These are phyloP conservation scores for Hordeum vulgare DNA, from an alignment of 176 grass and related monocot genomes.

Conservation along the genomic window DNA sequence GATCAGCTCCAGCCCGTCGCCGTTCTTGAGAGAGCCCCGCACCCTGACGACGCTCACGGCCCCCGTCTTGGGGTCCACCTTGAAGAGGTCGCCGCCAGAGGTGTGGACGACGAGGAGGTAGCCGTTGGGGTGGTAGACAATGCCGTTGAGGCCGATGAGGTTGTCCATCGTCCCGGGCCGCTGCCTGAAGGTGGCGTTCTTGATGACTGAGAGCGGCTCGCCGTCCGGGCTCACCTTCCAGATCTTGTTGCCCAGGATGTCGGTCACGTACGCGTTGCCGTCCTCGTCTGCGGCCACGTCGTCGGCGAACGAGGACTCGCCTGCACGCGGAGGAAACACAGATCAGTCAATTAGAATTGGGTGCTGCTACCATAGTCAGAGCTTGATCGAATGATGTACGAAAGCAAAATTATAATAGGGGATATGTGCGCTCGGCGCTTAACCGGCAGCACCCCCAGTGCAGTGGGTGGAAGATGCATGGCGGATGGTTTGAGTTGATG, in stretches of 20 bases:
- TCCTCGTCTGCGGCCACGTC: conserved; percentile 74
- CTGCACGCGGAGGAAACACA: conserved; percentile 24
- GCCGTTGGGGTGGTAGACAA: conserved; percentile 68
- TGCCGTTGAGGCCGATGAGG: conserved; percentile 70
- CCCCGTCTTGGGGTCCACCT: conserved; percentile 39
- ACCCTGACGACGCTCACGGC: conserved; percentile 48
- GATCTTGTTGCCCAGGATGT: conserved; percentile 60
- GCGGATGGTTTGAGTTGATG: neutral
- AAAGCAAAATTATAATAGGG: neutral
- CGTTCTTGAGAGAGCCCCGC: conserved; percentile 48
- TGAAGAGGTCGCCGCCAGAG: conserved; percentile 70
- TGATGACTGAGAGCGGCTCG: conserved; percentile 51
- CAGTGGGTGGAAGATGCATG: neutral
- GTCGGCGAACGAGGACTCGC: conserved; percentile 57
- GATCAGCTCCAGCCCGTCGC: conserved; percentile 80
- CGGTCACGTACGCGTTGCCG: conserved; percentile 81
- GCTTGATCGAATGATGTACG: neutral
- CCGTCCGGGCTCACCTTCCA: conserved; percentile 80
- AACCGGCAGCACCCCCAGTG: too few species aligned
- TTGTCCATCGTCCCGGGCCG: conserved; percentile 43
- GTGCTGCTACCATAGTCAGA: neutral
- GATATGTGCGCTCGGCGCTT: too few species aligned
- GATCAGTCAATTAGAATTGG: neutral
- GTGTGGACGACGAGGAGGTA: conserved; percentile 91
- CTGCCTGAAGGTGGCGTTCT: conserved; percentile 50